A percentile compares a stretch with the other conserved stretches of the same genome.
These are phyloP conservation scores for Microsporum audouinii DNA, from an alignment of 2,329 filamentous ascomycete species.

Conservation along the genomic window DNA sequence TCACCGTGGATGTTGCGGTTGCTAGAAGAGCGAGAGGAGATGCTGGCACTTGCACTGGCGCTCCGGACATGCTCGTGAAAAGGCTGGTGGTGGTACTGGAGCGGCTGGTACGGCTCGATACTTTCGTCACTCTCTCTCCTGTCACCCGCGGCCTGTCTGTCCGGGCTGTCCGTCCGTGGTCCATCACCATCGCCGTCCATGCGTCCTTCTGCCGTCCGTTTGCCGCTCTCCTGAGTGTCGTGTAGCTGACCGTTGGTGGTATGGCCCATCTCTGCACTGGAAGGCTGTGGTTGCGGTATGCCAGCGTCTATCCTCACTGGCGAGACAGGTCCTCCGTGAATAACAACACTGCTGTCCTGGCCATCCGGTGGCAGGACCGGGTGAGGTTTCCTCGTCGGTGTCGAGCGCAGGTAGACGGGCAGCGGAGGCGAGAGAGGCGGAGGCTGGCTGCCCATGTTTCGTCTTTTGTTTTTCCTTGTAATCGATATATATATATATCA, in stretches of 20 bases:
- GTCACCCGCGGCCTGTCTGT: constrained; percentile 6
- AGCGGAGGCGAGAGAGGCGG: constrained; percentile 31
- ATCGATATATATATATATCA: neutral
- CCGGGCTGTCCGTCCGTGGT: neutral
- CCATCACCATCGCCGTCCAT: neutral
- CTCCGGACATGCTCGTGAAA: constrained; percentile 28
- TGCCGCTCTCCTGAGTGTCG: neutral
- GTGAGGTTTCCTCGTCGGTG: constrained; percentile 20
- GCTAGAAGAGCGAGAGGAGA: constrained; percentile 20
- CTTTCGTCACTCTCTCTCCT: constrained; percentile 8
- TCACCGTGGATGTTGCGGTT: constrained; percentile 29
- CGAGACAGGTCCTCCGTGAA: constrained; percentile 25
- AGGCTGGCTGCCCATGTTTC: constrained; percentile 8
- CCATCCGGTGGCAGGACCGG: constrained; percentile 14
- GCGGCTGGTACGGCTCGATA: constrained; percentile 31
- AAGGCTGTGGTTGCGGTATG: constrained; percentile 19
- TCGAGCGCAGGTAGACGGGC: constrained; percentile 33
- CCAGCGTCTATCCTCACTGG: constrained; percentile 25
- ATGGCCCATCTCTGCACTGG: constrained; percentile 21
- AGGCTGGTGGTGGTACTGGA: constrained; percentile 43
- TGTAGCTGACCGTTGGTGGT: constrained; percentile 5
- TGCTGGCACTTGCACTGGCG: constrained; percentile 20
- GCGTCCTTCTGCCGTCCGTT: neutral
- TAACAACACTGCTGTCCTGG: constrained; percentile 17
- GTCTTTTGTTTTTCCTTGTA: neutral